Evolutionary conservation across 164 flowering plant species (phyloP), one percentile per base, ranked within the genome.

Genomic region (Chimonanthus praecox): DNA sequence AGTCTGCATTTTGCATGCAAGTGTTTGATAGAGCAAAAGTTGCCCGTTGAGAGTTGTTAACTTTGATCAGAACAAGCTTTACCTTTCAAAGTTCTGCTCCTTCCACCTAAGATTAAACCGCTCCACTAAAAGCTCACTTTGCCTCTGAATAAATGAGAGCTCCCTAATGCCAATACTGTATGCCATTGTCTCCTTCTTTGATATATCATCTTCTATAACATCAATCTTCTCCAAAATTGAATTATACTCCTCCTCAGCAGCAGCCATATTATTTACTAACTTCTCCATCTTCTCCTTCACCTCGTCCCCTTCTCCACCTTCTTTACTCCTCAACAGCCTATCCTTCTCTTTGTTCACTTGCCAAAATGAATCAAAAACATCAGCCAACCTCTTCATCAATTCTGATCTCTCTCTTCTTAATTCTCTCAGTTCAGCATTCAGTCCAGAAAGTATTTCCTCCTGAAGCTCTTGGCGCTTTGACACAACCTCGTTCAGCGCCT

Each of bases 91-190:
- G n/a, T 58, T 81, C 77, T 64, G 75, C 71, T 21, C 78, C 84
- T 77, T 82, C 85, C 84, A 79, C 76, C 87, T 86, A 50, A 67
- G 72, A 15, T 18, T 72, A 74, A 90, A 85, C 64, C 78, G 80
- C 74, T 85, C 81, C 63, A 95, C 94, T 82, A 95, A 78, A 33
- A 73, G 82, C 81, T 84, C 90, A 75, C 94, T 80, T 78, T 95
- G 94, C 68, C 86, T 76, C 81, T 86, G 90, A 68, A 95, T 91
- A 74, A 83, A 91, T 3, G 79, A 75, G 74, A 95, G 84, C 83
- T 93, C 98, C 80, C 90, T 83, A 70, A 88, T 80, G 5, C 89
- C 93, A 78, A 91, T 66, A 74, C 93, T 89, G 49, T 87, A 70
- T 6, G 89, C 88, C 77, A 81, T 54, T 1, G 86, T 81, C 83